Evolutionary conservation across 129 eudicot genomes (phyloP).

Genomic region (Chrysanthemum makinoi): DNA sequence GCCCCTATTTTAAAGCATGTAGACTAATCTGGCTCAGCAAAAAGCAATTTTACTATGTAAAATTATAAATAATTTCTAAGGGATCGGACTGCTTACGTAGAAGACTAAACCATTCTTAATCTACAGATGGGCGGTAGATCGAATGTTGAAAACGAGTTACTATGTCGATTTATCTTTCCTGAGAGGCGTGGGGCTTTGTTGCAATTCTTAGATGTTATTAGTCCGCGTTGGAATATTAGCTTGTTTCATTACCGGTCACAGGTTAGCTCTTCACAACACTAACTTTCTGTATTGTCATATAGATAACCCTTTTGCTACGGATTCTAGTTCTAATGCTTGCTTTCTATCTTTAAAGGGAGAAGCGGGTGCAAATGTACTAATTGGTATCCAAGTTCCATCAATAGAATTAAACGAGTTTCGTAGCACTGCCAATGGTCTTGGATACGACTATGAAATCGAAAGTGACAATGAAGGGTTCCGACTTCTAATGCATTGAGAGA

Average conservation of each 20-base stretch:
- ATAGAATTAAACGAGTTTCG: slow-evolving; percentile 55
- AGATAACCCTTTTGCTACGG: neutral
- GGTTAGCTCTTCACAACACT: slow-evolving; percentile 34
- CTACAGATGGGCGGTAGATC: slow-evolving; percentile 89
- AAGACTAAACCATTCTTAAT: neutral
- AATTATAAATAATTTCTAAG: too few species aligned
- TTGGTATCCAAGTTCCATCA: slow-evolving; percentile 67
- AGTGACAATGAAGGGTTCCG: slow-evolving; percentile 50
- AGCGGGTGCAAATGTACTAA: slow-evolving; percentile 77
- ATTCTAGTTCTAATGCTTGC: neutral
- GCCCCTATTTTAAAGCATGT: too few species aligned
- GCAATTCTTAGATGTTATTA: slow-evolving; percentile 75
- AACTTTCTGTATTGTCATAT: too few species aligned
- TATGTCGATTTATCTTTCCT: slow-evolving; percentile 77
- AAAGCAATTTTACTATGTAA: too few species aligned
- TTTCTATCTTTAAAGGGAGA: slow-evolving; percentile 54
- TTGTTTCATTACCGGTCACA: slow-evolving; percentile 92
- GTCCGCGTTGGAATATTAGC: slow-evolving; percentile 92
- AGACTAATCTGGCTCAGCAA: too few species aligned
- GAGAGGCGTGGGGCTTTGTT: slow-evolving; percentile 78
- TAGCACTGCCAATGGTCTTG: slow-evolving; percentile 58
- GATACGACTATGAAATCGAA: slow-evolving; percentile 70
- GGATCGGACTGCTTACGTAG: neutral
- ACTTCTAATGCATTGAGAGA: slow-evolving; percentile 51
- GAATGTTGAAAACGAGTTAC: slow-evolving; percentile 63